These are phyloP conservation scores for Vanrija sp. DNA, from an alignment of 1,284 basidiomycete genomes.

Conservation along the genomic window DNA sequence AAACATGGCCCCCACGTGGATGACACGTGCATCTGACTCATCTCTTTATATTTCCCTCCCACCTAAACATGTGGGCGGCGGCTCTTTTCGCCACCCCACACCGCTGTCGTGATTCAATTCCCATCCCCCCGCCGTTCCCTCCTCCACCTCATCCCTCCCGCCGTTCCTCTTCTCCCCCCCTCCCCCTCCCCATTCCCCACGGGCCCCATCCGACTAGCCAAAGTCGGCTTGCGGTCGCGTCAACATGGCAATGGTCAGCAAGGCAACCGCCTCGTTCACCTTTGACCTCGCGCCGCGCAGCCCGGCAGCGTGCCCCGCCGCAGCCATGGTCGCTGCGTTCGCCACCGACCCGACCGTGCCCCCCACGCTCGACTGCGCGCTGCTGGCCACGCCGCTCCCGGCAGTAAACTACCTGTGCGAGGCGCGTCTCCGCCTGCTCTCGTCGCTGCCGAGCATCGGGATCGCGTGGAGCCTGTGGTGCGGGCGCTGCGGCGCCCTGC, in stretches of 20 bases:
- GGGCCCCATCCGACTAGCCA: too few species aligned
- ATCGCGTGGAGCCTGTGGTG: conserved; percentile 38
- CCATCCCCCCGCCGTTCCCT: conserved; percentile 18
- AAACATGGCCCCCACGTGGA: too few species aligned
- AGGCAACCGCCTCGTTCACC: not conserved
- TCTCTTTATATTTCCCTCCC: too few species aligned
- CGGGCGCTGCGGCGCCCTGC: conserved; percentile 19
- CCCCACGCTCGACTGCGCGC: conserved; percentile 9
- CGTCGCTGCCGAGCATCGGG: conserved; percentile 11
- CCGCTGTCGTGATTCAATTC: too few species aligned
- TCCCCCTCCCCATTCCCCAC: too few species aligned
- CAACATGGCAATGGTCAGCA: conserved; percentile 12
- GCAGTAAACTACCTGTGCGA: conserved; percentile 11
- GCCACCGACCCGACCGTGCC: conserved; percentile 4
- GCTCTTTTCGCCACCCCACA: too few species aligned
- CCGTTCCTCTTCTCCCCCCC: conserved; percentile 28
- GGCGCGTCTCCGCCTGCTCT: conserved; percentile 14
- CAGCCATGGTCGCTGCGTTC: not conserved
- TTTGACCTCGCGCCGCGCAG: not conserved
- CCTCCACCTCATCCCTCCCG: conserved; percentile 24
- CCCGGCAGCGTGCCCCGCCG: not conserved
- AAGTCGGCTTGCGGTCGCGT: not conserved
- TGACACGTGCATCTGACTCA: too few species aligned
- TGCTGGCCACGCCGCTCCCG: not conserved
- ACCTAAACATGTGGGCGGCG: too few species aligned